Evolutionary conservation across 352 stramenopile genomes (phyloP), one percentile per base, ranked within the genome.

Genomic region (Saprolegnia parasitica): DNA sequence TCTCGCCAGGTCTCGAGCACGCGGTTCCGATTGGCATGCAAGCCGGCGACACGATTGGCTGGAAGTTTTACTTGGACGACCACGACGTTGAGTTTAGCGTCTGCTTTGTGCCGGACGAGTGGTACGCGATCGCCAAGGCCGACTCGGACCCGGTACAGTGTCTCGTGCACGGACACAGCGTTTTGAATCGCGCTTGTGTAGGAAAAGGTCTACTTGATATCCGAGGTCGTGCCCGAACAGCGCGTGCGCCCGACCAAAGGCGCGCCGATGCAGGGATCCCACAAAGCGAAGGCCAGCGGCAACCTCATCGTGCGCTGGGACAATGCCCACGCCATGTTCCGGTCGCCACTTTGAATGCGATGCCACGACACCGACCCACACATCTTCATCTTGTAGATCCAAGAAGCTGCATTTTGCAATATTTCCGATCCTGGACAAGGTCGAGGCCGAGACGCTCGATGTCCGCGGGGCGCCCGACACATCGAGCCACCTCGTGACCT

Each of bases 271-370:
- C 11, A 15, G 13, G 42, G 42, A 15, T n/a, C 3, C 13, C 18
- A 49, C 42, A 49, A 15, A 8, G 42, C 42, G 3, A n/a, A 15
- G 42, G 4, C 42, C 11, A 49, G 42, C 42, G 42, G 42, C 42
- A 49, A 49, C 42, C 42, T 49, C 42, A 49, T 49, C 42, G 42
- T 49, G 42, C 42, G 42, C 42, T 49, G 42, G 42, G 42, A 49
- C 42, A 49, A 49, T 49, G 42, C 42, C 13, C 42, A 49, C 42
- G 42, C 42, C 42, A 49, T 49, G 42, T 49, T 49, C 18, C 42
- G 42, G 42, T 49, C 4, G 3, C 8, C 42, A 11, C 42, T 1
- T 10, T 15, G 13, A 4, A 49, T 5, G 29, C 29, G 29, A 35
- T 35, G 2, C n/a, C n/a, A 46, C 18, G 42, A n/a, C 42, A 49